These are phyloP conservation scores for Tuber microsphaerosporum DNA, from an alignment of 495 filamentous ascomycete species.

Conservation along the genomic window DNA sequence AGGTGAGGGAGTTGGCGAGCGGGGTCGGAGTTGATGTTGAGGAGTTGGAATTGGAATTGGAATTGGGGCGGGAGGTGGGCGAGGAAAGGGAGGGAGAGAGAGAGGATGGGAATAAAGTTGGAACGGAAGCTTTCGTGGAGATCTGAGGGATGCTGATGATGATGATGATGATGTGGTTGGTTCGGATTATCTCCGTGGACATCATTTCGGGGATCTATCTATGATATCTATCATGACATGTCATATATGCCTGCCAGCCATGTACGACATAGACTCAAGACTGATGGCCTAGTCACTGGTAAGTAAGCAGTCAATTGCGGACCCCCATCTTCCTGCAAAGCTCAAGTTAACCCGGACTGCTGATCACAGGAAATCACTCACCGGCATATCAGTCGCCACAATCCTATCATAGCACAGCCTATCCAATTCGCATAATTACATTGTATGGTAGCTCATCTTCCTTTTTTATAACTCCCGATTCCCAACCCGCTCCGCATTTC, in stretches of 20 bases:
- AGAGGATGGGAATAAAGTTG: neutral
- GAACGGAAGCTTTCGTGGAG: neutral
- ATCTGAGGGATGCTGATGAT: neutral
- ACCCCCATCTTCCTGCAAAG: neutral
- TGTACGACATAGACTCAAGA: neutral
- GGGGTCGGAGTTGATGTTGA: conserved; percentile 44
- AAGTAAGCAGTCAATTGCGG: neutral
- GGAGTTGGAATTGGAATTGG: conserved; percentile 28
- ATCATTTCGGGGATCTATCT: neutral
- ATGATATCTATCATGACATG: neutral
- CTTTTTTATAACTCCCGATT: neutral
- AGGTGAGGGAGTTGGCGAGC: conserved; percentile 45
- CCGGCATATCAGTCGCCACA: neutral
- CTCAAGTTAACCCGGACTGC: neutral
- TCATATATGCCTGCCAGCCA: neutral
- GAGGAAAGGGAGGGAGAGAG: conserved; percentile 8
- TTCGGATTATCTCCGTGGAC: neutral
- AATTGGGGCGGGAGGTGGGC: conserved; percentile 11
- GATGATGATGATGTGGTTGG: neutral
- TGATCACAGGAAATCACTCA: neutral
- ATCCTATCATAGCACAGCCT: neutral
- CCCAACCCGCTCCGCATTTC: conserved; percentile 6
- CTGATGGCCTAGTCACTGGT: neutral
- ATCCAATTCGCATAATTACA: neutral
- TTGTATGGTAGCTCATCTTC: neutral